Base-by-base conservation (phyloP, 495 filamentous ascomycete genomes). In the Annulohypoxylon nitens region DNA sequence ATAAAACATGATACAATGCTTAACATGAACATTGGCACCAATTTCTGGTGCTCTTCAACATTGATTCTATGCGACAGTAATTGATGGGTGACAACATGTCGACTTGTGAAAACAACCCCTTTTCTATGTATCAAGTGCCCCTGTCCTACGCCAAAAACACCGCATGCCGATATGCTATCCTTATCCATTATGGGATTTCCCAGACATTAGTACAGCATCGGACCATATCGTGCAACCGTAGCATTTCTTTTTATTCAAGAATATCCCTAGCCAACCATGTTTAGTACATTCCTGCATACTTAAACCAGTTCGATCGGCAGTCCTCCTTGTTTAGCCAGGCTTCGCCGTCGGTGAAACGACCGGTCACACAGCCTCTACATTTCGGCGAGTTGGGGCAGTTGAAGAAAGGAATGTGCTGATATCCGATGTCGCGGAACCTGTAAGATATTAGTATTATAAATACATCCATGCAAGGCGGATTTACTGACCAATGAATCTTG, bases 351-450 rank as follows among this genome's bases (percentile, higher is more conserved):
- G 93, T 97, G 74, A 97, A 92, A 36, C 91, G 86, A 43, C 95
- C 97, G 0, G 93, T 89, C 11, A 89, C 86, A 79, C 97, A 99
- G 71, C 94, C 94, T 67, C 87, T 90, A 79, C 97, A 99, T 80
- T 98, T 98, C 34, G 93, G 93, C 18, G 92, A 95, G 81, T 96
- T 97, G 63, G 97, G 97, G 80, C 97, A 99, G 82, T 98, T 98
- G 86, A 95, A 97, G 85, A 96, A 99, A 26, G 97, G 97, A 54
- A 98, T 97, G 76, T 99, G 97, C 75, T 97, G 93, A 82, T 99
- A 99, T 64, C 97, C 97, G 71, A 99, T 98, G 80, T 99, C 97
- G 43, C 95, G 93, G 90, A 99, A 99, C 95, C 95, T 98, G 25
- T 47, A 2, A 58, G 61, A 26, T 36, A 60, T 75, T 66, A 75